A percentile compares a stretch with the other conserved stretches of the same genome.
Evolutionary conservation across 345 rosid genomes (phyloP).

Genomic region (Laguncularia racemosa): DNA sequence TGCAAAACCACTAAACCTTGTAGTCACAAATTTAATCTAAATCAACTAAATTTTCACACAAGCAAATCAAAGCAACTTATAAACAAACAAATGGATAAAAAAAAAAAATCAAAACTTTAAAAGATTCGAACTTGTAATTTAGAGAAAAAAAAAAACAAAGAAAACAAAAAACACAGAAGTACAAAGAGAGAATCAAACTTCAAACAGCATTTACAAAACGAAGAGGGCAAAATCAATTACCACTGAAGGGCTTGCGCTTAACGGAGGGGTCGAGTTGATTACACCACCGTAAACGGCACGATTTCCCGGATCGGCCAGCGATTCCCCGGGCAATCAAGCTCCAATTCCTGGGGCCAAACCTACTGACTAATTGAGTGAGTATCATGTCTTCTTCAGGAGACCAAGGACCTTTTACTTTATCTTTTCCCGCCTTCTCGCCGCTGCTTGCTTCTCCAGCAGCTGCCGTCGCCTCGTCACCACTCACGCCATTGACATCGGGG

Average conservation of each 20-base stretch:
- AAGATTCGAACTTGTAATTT: too few species aligned
- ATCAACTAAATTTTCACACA: too few species aligned
- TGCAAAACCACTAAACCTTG: too few species aligned
- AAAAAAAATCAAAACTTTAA: too few species aligned
- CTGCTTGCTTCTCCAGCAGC: conserved; percentile 15
- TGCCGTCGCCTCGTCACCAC: conserved; percentile 11
- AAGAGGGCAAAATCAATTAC: conserved; percentile 19
- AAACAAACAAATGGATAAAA: too few species aligned
- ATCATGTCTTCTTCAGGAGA: conserved; percentile 53
- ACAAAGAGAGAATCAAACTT: neutral
- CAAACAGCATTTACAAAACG: neutral
- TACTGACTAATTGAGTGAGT: conserved; percentile 34
- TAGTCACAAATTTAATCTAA: too few species aligned
- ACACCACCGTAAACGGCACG: conserved; percentile 93
- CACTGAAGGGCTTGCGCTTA: conserved; percentile 75
- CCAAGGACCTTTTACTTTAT: conserved; percentile 54
- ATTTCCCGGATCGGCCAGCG: conserved; percentile 76
- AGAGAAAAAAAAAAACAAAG: too few species aligned
- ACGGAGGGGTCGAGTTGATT: conserved; percentile 84
- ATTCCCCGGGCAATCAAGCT: conserved; percentile 67
- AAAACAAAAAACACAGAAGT: too few species aligned
- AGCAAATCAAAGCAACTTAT: too few species aligned
- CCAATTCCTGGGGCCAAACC: conserved; percentile 63
- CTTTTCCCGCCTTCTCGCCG: conserved; percentile 20
- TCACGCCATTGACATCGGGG: conserved; percentile 3